These are phyloP conservation scores for Eucalyptus marginata DNA, from an alignment of 345 rosid genomes.

Conservation along the genomic window DNA sequence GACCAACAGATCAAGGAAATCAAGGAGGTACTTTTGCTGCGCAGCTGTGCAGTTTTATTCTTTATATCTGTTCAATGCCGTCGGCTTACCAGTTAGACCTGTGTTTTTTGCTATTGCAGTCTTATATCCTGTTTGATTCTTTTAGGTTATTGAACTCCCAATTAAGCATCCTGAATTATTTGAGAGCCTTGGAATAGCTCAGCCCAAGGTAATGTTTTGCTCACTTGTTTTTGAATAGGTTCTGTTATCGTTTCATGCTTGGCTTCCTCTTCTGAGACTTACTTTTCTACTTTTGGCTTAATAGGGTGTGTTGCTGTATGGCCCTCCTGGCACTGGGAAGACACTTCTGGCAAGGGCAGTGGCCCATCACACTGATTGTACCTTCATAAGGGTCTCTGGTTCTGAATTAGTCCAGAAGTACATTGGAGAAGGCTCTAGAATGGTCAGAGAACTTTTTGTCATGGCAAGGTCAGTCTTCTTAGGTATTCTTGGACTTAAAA, in stretches of 20 bases:
- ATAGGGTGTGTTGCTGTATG: constrained; percentile 94
- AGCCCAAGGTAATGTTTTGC: constrained; percentile 64
- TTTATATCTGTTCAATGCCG: not conserved
- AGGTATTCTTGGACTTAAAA: not conserved
- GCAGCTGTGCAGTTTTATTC: not conserved
- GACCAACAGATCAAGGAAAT: constrained; percentile 98
- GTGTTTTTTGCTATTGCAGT: not conserved
- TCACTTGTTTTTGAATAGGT: not conserved
- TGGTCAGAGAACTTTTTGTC: constrained; percentile 97
- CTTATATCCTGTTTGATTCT: not conserved
- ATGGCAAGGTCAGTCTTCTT: constrained; percentile 70
- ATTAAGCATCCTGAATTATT: constrained; percentile 97
- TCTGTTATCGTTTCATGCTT: not conserved
- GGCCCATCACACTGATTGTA: constrained; percentile 99
- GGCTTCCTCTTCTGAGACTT: not conserved
- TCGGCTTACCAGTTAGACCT: not conserved
- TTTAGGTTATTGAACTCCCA: constrained; percentile 96
- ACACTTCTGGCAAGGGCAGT: constrained; percentile 97
- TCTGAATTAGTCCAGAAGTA: constrained; percentile 95
- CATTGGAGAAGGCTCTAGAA: constrained; percentile 98
- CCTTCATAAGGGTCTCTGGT: constrained; percentile 98
- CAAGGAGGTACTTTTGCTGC: constrained; percentile 48
- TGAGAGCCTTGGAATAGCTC: constrained; percentile 96
- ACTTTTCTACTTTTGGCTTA: not conserved
- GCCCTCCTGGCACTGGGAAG: constrained; percentile 99